Conservation (phyloP, 257 asterid species). For the Verbena officinalis region DNA sequence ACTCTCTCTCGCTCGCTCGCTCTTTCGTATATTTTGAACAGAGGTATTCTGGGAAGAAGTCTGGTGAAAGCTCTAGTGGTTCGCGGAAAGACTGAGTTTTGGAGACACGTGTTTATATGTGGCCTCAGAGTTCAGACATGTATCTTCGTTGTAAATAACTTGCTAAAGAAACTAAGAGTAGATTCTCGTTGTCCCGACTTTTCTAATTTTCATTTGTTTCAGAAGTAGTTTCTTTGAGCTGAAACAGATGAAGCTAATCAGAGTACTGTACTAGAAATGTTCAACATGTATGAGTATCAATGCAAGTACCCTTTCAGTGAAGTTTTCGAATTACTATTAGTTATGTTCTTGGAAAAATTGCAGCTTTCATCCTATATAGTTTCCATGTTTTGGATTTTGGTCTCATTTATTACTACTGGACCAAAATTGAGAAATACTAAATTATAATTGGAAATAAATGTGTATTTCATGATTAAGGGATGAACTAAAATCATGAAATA, state of each 20-base stretch:
- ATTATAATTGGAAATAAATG: too few relatives aligned
- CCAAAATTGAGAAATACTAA: too few relatives aligned
- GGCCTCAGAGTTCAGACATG: constrained; percentile 23
- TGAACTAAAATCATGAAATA: too few relatives aligned
- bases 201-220: neutral
- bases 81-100: constrained; percentile 31
- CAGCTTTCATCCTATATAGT: too few relatives aligned
- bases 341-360: too few relatives aligned
- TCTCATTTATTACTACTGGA: too few relatives aligned
- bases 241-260: neutral
- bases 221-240: neutral
- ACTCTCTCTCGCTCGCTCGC: neutral
- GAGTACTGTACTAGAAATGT: neutral
- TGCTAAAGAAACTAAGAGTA: constrained; percentile 12
- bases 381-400: too few relatives aligned
- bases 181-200: too few relatives aligned
- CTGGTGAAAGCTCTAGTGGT: constrained; percentile 39
- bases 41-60: constrained; percentile 44
- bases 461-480: too few relatives aligned
- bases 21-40: constrained; percentile 31
- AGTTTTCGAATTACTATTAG: too few relatives aligned
- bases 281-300: too few relatives aligned
- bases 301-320: too few relatives aligned
- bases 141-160: constrained; percentile 9
- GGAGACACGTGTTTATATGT: constrained; percentile 2